A percentile compares a stretch with the other conserved stretches of the same genome.
Evolutionary conservation across 2,329 filamentous ascomycete species (phyloP).

Genomic region (Chaetomiaceae sp.): DNA sequence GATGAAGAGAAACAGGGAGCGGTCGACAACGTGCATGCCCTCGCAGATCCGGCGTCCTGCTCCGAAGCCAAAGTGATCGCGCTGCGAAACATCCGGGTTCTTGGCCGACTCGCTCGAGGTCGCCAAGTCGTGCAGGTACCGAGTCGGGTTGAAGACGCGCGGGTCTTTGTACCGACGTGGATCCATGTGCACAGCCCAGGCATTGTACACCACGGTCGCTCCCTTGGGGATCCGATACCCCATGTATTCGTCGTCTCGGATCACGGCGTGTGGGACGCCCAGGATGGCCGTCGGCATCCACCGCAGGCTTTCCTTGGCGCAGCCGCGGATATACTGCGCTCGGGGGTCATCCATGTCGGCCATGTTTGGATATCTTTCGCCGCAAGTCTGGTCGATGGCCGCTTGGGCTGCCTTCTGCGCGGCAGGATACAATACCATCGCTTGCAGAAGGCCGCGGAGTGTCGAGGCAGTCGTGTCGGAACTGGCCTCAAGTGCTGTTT

Average conservation of each 20-base stretch:
- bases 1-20: neutral
- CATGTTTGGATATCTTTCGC: neutral
- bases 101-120: neutral
- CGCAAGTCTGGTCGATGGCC: neutral
- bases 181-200: neutral
- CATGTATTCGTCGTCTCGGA: neutral
- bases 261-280: neutral
- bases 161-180: neutral
- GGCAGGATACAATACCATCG: neutral
- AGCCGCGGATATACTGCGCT: neutral
- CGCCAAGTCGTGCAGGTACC: neutral
- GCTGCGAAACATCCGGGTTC: neutral
- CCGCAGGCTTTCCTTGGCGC: neutral
- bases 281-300: neutral
- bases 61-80: neutral
- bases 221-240: neutral
- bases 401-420: neutral
- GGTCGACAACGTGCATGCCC: neutral
- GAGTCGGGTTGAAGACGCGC: neutral
- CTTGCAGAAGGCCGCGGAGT: neutral
- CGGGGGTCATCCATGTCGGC: neutral
- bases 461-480: neutral
- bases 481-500: neutral
- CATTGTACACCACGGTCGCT: neutral
- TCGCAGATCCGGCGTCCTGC: neutral